Base-by-base conservation (phyloP, 345 rosid species). In the Gossypium turneri region DNA sequence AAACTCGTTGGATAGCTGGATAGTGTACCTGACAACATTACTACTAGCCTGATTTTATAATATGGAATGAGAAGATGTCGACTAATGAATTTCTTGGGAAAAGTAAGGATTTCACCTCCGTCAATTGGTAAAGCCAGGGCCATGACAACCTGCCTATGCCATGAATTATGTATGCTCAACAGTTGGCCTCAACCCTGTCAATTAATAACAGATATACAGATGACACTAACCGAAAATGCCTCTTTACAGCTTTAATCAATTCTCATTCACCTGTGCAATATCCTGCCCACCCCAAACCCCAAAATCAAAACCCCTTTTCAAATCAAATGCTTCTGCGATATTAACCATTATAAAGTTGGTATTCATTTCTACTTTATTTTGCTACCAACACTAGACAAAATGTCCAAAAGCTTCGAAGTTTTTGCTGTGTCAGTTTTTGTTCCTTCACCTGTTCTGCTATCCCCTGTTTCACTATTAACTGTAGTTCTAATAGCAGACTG, bases 371-470 rank as follows among this genome's bases (percentile, higher is more conserved):
- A 73, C 69, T 80, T 67, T 64, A 19, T 60, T 63, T 80, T 76
- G 67, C 78, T 77, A 58, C 84, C 74, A 71, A 87, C 29, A 45
- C 86, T 73, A 43, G 90, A 81, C 80, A 90, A 85, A 76, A 93
- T 87, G 69, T 88, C 84, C 76, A 88, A 72, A 72, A 88, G 80
- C 78, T 83, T 88, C 58, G 83, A 83, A 51, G 87, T 79, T 51
- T 83, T 82, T 6, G 58, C 75, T 1, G 67, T 80, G 74, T 83
- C 82, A 75, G 62, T 87, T 67, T 65, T 75, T n/a, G 81, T 64
- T 80, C 83, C 50, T 69, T 63, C 81, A 34, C 74, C 11, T 13
- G 24, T 12, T 69, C 77, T 52, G 43, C 45, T 70, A 44, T 12
- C 59, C 27, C 67, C 71, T 12, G 68, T 72, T 55, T 80, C 78